Evolutionary conservation across 1,284 basidiomycete species (phyloP).

Genomic region (Dichomitus squalens): DNA sequence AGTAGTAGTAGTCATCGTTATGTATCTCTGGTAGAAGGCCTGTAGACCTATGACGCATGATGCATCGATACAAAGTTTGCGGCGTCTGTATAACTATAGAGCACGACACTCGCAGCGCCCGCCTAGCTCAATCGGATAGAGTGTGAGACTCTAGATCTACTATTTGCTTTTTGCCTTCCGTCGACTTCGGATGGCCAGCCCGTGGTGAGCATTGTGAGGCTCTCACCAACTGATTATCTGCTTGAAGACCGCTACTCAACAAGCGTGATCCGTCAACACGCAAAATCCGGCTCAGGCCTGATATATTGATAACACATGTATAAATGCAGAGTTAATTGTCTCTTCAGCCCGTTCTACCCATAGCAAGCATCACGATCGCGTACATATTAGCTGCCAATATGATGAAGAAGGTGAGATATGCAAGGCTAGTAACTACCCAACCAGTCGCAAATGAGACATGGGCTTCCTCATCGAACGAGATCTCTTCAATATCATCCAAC

Average conservation of each 20-base stretch:
- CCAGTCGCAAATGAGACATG: conserved; percentile 64
- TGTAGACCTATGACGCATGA: too few species aligned
- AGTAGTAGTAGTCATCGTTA: too few species aligned
- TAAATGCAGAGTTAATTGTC: neutral
- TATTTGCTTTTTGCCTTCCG: too few species aligned
- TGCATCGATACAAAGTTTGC: too few species aligned
- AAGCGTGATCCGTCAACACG: too few species aligned
- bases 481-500: conserved; percentile 15
- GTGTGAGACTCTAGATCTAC: conserved; percentile 89
- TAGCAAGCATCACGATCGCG: conserved; percentile 52
- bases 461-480: conserved; percentile 29
- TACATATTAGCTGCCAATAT: conserved; percentile 73
- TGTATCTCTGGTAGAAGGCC: too few species aligned
- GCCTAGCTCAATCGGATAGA: conserved; percentile 89
- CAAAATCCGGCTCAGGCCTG: neutral
- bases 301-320: neutral
- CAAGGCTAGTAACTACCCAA: conserved; percentile 52
- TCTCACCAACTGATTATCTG: too few species aligned
- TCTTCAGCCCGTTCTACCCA: conserved; percentile 28
- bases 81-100: too few species aligned
- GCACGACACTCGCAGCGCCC: conserved; percentile 46
- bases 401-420: conserved; percentile 60
- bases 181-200: neutral
- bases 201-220: neutral
- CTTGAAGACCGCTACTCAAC: too few species aligned